phyloP scores from a whole-genome alignment of 2,329 filamentous ascomycete species.

The Colletotrichum falcatum region DNA sequence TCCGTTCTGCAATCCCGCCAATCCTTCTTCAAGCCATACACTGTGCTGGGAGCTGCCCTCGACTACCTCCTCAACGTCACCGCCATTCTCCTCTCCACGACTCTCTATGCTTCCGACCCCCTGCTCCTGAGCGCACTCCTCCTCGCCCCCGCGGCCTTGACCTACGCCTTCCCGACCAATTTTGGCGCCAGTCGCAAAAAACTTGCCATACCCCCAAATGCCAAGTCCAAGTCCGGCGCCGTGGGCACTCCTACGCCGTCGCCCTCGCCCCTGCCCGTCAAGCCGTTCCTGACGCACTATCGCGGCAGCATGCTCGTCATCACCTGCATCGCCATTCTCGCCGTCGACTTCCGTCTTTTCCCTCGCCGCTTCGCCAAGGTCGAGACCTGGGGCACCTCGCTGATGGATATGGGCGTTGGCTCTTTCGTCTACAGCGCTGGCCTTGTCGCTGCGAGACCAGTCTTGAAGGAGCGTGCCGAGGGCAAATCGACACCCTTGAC shows the following conservation, averaged over 20 bases:
- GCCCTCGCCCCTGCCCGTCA: slow-evolving; percentile 75
- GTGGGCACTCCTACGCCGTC: slow-evolving; percentile 38
- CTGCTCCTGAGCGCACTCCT: slow-evolving; percentile 81
- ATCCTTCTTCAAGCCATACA: slow-evolving; percentile 85
- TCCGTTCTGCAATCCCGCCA: slow-evolving; percentile 87
- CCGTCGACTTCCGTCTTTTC: slow-evolving; percentile 94
- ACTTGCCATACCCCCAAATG: slow-evolving; percentile 60
- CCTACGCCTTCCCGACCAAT: slow-evolving; percentile 66
- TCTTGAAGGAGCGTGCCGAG: slow-evolving; percentile 76
- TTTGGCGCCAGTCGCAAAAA: slow-evolving; percentile 58
- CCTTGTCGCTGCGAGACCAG: slow-evolving; percentile 85
- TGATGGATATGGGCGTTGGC: slow-evolving; percentile 98
- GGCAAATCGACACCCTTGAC: slow-evolving; percentile 62
- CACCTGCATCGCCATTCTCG: slow-evolving; percentile 93
- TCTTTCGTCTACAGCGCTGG: slow-evolving; percentile 97
- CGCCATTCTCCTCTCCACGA: slow-evolving; percentile 85
- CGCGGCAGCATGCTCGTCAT: slow-evolving; percentile 91
- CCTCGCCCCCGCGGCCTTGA: slow-evolving; percentile 74
- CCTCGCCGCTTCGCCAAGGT: slow-evolving; percentile 96
- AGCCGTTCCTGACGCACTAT: slow-evolving; percentile 93
- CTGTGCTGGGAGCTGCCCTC: slow-evolving; percentile 72
- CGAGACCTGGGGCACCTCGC: slow-evolving; percentile 98
- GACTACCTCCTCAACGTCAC: slow-evolving; percentile 92
- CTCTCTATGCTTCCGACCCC: slow-evolving; percentile 82
- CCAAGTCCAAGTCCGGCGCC: slow-evolving; percentile 49